Base-by-base conservation (phyloP, 2,329 filamentous ascomycete species). In the Colletotrichum horii region DNA sequence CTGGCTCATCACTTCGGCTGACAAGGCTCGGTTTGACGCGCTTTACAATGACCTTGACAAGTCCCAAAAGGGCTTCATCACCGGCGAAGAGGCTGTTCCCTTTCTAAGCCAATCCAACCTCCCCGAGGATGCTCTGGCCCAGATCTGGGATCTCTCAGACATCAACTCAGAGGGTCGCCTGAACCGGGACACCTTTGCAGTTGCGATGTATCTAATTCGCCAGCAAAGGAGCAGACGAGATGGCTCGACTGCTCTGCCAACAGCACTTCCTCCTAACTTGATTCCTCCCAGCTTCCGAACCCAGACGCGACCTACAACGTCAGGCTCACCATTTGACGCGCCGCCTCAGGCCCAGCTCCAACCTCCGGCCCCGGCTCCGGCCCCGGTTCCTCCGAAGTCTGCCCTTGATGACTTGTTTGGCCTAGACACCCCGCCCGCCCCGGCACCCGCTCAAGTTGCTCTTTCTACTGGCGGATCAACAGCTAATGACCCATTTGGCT, bases 61-160 rank as follows among this genome's bases (percentile, higher is more conserved):
- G 80, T 87, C 90, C 16, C 94, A 93, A 76, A 92, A 92, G 80
- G 97, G 97, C 0, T 94, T 92, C 80, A 96, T 99, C 78, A 97
- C 94, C 36, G 97, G 97, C 78, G 96, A 98, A 80, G 96, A 98
- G 84, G 97, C 96, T 4, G 97, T 98, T 11, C 91, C 92, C 11
- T 99, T 98, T 86, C 95, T 99, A 84, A 96, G 94, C 82, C 96
- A 98, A 84, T 98, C 96, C 1, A 94, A 95, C 73, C 89, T 99
- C 16, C 92, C 95, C 1, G 96, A 98, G 82, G 96, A 98, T 80
- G 92, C 92, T 12, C 88, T 99, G 69, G 97, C 97, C 34, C 95
- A 97, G 80, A 98, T 99, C 78, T 99, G 97, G 97, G 97, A 99
- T 83, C 91, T 99, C 34, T 94, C 97, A 16, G 97, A 99, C 84